These are phyloP conservation scores for Claviceps pazoutovae DNA, from an alignment of 2,329 filamentous ascomycete species.

Conservation along the genomic window DNA sequence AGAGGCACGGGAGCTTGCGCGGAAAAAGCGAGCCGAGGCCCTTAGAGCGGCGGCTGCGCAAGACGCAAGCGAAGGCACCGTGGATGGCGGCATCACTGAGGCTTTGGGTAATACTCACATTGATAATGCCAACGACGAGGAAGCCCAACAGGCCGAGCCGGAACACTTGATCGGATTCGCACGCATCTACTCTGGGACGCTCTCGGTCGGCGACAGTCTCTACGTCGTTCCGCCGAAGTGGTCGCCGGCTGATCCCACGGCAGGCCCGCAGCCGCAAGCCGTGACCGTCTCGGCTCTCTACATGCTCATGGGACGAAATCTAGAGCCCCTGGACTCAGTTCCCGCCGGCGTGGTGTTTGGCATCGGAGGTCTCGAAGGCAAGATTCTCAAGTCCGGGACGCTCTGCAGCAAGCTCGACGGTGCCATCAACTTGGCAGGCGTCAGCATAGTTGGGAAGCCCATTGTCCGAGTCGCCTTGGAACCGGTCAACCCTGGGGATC, in stretches of 20 bases:
- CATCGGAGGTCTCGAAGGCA: slow-evolving; percentile 80
- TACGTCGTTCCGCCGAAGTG: slow-evolving; percentile 92
- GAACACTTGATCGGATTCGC: slow-evolving; percentile 94
- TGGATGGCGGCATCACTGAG: slow-evolving; percentile 42
- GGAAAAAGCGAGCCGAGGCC: slow-evolving; percentile 80
- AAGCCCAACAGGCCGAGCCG: slow-evolving; percentile 50
- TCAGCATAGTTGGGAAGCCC: slow-evolving; percentile 65
- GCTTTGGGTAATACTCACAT: slow-evolving; percentile 48
- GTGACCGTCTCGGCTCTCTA: slow-evolving; percentile 81
- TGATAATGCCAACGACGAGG: slow-evolving; percentile 31
- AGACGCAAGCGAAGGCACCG: slow-evolving; percentile 31
- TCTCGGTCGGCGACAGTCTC: slow-evolving; percentile 78
- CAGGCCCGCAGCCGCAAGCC: slow-evolving; percentile 60
- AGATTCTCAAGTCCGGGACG: slow-evolving; percentile 91
- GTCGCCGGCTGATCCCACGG: slow-evolving; percentile 63
- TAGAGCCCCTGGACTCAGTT: slow-evolving; percentile 71
- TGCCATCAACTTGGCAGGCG: slow-evolving; percentile 78
- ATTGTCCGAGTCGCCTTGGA: slow-evolving; percentile 96
- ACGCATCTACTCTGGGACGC: slow-evolving; percentile 77
- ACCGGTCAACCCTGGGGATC: slow-evolving; percentile 74
- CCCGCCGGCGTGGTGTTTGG: slow-evolving; percentile 93
- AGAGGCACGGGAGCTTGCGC: slow-evolving; percentile 75
- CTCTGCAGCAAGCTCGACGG: slow-evolving; percentile 79
- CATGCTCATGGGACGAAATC: slow-evolving; percentile 83
- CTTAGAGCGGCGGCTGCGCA: slow-evolving; percentile 54